Conservation (phyloP, 495 filamentous ascomycete species). For the Podospora didyma region DNA sequence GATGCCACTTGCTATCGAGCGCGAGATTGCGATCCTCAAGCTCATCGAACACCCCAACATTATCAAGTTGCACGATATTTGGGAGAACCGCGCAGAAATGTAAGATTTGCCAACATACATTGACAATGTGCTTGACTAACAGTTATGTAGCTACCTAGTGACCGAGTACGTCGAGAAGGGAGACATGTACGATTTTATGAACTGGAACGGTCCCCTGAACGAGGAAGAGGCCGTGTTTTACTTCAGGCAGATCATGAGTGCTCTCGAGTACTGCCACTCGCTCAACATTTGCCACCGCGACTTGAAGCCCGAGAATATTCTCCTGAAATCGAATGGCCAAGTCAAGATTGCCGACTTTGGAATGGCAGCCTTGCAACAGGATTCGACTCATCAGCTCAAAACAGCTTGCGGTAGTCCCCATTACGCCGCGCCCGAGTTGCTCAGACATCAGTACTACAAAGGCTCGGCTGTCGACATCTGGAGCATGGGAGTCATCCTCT, state of each 20-base stretch:
- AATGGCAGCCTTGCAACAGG: constrained; percentile 90
- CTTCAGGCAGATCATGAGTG: constrained; percentile 92
- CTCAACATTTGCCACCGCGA: constrained; percentile 95
- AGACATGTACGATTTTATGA: constrained; percentile 83
- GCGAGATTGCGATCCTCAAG: constrained; percentile 95
- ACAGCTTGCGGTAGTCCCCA: constrained; percentile 96
- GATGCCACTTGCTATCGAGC: constrained; percentile 83
- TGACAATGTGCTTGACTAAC: constrained; percentile 23
- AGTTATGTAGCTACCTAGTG: constrained; percentile 72
- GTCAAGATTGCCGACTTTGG: constrained; percentile 97
- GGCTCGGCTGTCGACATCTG: constrained; percentile 86
- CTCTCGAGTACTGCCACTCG: constrained; percentile 84
- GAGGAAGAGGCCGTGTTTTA: constrained; percentile 79
- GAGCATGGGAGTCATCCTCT: constrained; percentile 92
- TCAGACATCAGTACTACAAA: constrained; percentile 66
- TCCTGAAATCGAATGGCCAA: constrained; percentile 65
- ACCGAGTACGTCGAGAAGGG: constrained; percentile 92
- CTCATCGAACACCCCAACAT: constrained; percentile 91
- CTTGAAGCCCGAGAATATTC: constrained; percentile 94
- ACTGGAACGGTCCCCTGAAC: constrained; percentile 56
- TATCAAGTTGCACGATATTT: constrained; percentile 87
- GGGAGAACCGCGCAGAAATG: constrained; percentile 93
- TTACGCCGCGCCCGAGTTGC: constrained; percentile 90
- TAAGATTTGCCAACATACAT: constrained; percentile 42
- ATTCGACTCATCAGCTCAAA: constrained; percentile 61